Percentiles rank a stretch among this genome's conserved stretches.
Conservation (phyloP, 2,329 filamentous ascomycete species). For the Escovopsis sp. region DNA sequence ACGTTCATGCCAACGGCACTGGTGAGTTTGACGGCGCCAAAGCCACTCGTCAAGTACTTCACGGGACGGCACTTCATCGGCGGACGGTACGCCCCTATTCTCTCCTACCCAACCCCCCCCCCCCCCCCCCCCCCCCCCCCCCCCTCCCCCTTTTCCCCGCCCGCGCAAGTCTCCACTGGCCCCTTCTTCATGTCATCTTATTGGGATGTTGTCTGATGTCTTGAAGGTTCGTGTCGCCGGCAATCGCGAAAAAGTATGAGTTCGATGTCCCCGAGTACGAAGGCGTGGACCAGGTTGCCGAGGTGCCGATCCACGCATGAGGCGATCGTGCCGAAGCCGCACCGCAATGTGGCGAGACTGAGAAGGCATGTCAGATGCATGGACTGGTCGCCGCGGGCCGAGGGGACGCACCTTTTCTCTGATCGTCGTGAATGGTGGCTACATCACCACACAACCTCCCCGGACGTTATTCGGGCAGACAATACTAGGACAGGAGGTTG, state of each 20-base stretch:
- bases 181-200: too few relatives aligned
- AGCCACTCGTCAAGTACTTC: conserved; percentile 75
- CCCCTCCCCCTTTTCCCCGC: too few relatives aligned
- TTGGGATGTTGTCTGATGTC: too few relatives aligned
- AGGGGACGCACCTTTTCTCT: too few relatives aligned
- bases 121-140: background rate
- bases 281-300: conserved; percentile 79
- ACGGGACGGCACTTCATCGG: conserved; percentile 82
- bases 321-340: too few relatives aligned
- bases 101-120: too few relatives aligned
- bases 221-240: conserved; percentile 58
- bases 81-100: conserved; percentile 49
- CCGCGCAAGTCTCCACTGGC: too few relatives aligned
- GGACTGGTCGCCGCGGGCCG: too few relatives aligned
- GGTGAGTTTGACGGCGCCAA: conserved; percentile 84
- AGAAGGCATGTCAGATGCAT: too few relatives aligned
- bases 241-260: conserved; percentile 70
- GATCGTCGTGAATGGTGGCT: conserved; percentile 9
- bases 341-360: too few relatives aligned
- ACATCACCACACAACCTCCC: conserved; percentile 41
- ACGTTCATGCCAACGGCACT: conserved; percentile 67
- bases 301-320: conserved; percentile 33
- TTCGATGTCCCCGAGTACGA: conserved; percentile 71
- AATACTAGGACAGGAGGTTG: conserved; percentile 41
- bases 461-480: conserved; percentile 43